Conservation (phyloP, 306 rosid species). For the Crataegus laevigata region DNA sequence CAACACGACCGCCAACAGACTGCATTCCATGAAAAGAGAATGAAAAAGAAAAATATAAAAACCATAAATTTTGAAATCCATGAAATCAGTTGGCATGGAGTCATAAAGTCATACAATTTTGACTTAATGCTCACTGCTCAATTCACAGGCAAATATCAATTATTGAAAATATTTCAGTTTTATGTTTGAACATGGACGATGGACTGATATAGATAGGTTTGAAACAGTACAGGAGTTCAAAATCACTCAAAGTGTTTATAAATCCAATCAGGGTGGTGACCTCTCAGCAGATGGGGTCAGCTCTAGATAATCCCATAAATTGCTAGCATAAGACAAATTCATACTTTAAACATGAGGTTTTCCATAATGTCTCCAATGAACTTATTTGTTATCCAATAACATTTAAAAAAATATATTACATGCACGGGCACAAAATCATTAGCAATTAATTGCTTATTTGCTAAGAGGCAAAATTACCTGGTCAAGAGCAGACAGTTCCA, state of each 20-base stretch:
- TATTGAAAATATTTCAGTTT: too few relatives aligned
- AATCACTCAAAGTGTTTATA: background rate
- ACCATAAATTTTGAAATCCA: slow-evolving; percentile 12
- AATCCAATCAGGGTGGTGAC: background rate
- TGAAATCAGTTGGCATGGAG: background rate
- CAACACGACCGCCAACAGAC: slow-evolving; percentile 93
- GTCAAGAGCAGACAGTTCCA: slow-evolving; percentile 72
- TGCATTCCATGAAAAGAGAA: slow-evolving; percentile 30
- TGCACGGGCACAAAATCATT: background rate
- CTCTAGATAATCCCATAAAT: background rate
- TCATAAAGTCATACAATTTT: slow-evolving; percentile 3
- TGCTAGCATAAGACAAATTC: background rate
- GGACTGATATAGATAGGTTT: background rate
- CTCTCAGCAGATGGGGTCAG: background rate
- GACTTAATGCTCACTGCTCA: background rate
- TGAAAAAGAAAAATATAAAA: slow-evolving; percentile 5
- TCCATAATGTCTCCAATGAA: background rate
- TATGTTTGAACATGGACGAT: background rate
- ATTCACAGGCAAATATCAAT: background rate
- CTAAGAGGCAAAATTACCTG: slow-evolving; percentile 52
- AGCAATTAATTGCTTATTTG: background rate
- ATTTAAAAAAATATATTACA: background rate
- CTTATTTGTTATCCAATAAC: background rate
- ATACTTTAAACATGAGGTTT: background rate
- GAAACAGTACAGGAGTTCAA: background rate